phyloP scores from a whole-genome alignment of 805 yeast genomes.

The Myxozyma mucilagina region DNA sequence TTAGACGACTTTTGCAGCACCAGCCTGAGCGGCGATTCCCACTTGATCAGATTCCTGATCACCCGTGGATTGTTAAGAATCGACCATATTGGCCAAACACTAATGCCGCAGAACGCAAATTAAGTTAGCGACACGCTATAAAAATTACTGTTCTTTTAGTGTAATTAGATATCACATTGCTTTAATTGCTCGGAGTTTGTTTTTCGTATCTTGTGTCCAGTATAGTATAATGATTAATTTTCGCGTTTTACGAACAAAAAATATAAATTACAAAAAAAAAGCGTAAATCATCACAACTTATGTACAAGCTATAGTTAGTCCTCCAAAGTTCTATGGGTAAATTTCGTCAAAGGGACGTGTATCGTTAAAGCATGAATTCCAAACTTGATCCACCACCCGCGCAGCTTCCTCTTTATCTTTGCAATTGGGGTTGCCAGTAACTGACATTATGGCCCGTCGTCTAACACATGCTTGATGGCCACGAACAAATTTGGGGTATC shows the following conservation, averaged over 20 bases:
- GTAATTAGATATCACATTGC: neutral
- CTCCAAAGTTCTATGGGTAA: constrained; percentile 48
- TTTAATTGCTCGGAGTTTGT: neutral
- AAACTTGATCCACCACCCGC: constrained; percentile 78
- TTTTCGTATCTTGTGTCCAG: neutral
- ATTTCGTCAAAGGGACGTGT: constrained; percentile 95
- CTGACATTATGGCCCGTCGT: constrained; percentile 84
- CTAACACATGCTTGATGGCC: constrained; percentile 92
- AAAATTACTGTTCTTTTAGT: no score
- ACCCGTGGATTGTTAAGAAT: constrained; percentile 81
- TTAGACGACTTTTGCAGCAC: constrained; percentile 60
- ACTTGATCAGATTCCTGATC: constrained; percentile 61
- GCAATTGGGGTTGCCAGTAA: constrained; percentile 83
- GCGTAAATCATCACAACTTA: neutral
- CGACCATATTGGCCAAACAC: constrained; percentile 56
- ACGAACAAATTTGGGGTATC: constrained; percentile 54
- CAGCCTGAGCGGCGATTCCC: constrained; percentile 67
- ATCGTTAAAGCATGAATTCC: constrained; percentile 90
- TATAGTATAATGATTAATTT: neutral
- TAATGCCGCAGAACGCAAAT: neutral
- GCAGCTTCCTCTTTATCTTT: constrained; percentile 70
- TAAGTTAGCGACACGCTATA: neutral
- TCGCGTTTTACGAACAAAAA: neutral
- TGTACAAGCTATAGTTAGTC: no score
- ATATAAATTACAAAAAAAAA: neutral